Evolutionary conservation across 441 rosid genomes (phyloP).

Genomic region (Jatropha multifida): DNA sequence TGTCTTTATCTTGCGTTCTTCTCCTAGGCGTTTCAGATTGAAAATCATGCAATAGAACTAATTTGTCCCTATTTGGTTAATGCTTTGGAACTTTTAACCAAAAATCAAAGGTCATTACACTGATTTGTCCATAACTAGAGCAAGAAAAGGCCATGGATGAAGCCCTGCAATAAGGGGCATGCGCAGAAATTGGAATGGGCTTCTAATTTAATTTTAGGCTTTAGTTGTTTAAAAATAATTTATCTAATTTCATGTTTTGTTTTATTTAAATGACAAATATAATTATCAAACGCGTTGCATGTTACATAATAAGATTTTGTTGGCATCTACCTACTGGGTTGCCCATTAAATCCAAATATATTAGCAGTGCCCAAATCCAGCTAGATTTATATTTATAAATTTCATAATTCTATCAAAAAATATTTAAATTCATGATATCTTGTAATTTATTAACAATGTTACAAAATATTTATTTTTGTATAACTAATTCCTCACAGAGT

Average conservation of each 20-base stretch:
- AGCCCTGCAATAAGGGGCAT: background rate
- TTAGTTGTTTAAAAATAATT: too few species aligned
- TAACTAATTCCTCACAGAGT: too few species aligned
- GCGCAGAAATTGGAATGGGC: background rate
- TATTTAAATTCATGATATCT: too few species aligned
- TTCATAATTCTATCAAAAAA: too few species aligned
- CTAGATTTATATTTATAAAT: too few species aligned
- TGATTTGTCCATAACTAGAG: conserved; percentile 12
- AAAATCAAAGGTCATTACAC: background rate
- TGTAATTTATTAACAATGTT: too few species aligned
- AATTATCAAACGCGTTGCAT: background rate
- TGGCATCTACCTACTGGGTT: background rate
- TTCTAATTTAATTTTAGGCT: too few species aligned
- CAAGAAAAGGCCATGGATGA: background rate
- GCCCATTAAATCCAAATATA: too few species aligned
- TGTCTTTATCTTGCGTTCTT: background rate
- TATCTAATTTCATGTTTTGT: too few species aligned
- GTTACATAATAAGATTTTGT: background rate
- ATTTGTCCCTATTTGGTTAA: background rate
- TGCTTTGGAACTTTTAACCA: background rate
- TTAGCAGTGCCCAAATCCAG: too few species aligned
- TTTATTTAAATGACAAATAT: background rate
- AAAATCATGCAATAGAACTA: background rate
- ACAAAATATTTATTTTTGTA: too few species aligned
- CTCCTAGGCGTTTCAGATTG: background rate